A percentile compares a stretch with the other conserved stretches of the same genome.
These are phyloP conservation scores for Leccinum huronense DNA, from an alignment of 1,284 basidiomycete species.

Conservation along the genomic window DNA sequence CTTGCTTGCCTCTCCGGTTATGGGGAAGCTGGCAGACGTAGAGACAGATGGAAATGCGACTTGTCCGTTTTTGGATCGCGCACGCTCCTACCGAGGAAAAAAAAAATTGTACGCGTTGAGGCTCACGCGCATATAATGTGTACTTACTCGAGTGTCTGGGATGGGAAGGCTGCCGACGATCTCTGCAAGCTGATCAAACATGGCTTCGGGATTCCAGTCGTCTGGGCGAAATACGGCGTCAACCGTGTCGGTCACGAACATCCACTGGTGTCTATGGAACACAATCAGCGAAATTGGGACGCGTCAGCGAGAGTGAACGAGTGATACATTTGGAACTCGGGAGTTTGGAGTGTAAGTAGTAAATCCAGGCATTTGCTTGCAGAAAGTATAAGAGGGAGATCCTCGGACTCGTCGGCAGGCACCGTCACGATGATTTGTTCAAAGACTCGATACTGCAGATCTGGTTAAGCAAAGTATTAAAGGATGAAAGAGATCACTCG, in stretches of 20 bases:
- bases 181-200: constrained; percentile 91
- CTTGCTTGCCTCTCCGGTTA: constrained; percentile 35
- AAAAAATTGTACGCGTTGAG: neutral
- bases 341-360: constrained; percentile 87
- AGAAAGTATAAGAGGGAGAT: constrained; percentile 78
- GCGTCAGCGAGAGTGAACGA: neutral
- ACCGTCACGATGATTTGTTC: constrained; percentile 63
- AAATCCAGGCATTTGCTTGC: constrained; percentile 95
- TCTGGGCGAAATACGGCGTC: constrained; percentile 91
- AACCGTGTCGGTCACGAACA: constrained; percentile 96
- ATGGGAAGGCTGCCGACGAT: constrained; percentile 65
- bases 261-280: constrained; percentile 87
- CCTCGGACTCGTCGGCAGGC: constrained; percentile 78
- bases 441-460: constrained; percentile 67
- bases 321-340: constrained; percentile 94
- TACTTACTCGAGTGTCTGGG: constrained; percentile 41
- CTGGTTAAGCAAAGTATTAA: constrained; percentile 17
- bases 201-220: constrained; percentile 78
- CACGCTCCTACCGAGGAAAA: constrained; percentile 22
- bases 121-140: neutral
- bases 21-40: constrained; percentile 31
- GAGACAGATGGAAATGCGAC: constrained; percentile 22
- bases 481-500: constrained; percentile 36
- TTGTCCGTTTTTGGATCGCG: constrained; percentile 28
- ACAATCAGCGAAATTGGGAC: constrained; percentile 12